phyloP scores from a whole-genome alignment of 306 rosid species.

The Spatholobus suberectus region DNA sequence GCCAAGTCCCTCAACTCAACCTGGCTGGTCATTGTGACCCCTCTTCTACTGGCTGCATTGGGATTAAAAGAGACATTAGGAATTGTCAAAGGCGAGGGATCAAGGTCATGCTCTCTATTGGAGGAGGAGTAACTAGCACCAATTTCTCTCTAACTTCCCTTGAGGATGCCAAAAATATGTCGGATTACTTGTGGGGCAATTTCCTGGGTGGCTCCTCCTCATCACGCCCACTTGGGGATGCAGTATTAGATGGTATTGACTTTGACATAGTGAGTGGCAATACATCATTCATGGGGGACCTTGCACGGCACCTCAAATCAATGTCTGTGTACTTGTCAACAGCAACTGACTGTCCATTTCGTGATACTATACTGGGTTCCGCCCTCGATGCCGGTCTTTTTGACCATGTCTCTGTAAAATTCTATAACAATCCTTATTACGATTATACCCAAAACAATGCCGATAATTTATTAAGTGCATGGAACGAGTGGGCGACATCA shows the following conservation, averaged over 20 bases:
- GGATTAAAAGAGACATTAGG: slow-evolving; percentile 40
- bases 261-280: background rate
- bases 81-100: slow-evolving; percentile 55
- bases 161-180: slow-evolving; percentile 50
- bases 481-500: slow-evolving; percentile 57
- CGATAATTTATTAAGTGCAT: slow-evolving; percentile 29
- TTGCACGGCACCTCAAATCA: slow-evolving; percentile 29
- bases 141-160: slow-evolving; percentile 53
- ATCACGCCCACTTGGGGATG: slow-evolving; percentile 43
- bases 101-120: slow-evolving; percentile 62
- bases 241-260: slow-evolving; percentile 44
- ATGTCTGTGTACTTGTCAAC: slow-evolving; percentile 51
- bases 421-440: slow-evolving; percentile 51
- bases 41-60: slow-evolving; percentile 32
- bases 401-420: slow-evolving; percentile 57
- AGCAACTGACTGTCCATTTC: slow-evolving; percentile 59
- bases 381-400: slow-evolving; percentile 46
- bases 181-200: slow-evolving; percentile 58
- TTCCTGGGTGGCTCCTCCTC: slow-evolving; percentile 55
- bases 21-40: slow-evolving; percentile 61
- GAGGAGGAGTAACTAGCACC: slow-evolving; percentile 42
- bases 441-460: slow-evolving; percentile 32
- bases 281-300: background rate
- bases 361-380: slow-evolving; percentile 30
- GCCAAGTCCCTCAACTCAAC: slow-evolving; percentile 52